Percentiles rank a stretch among this genome's conserved stretches.
These are phyloP conservation scores for Rhodotorula sp. DNA, from an alignment of 1,284 basidiomycete genomes.

Conservation along the genomic window DNA sequence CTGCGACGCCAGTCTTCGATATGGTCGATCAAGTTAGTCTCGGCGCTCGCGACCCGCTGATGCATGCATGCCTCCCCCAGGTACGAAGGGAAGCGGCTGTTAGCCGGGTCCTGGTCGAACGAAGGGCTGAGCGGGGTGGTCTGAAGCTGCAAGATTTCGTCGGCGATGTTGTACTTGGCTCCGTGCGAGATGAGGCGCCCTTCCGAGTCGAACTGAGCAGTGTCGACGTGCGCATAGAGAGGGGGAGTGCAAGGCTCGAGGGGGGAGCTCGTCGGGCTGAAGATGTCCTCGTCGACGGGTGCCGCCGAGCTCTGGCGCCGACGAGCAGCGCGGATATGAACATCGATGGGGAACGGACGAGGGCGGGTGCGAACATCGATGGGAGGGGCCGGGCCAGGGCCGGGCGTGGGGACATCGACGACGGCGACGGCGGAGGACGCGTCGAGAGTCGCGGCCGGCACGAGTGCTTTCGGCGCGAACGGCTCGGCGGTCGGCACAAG, in stretches of 20 bases:
- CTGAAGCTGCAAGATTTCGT: conserved; percentile 37
- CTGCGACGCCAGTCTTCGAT: conserved; percentile 16
- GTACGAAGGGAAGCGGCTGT: background rate
- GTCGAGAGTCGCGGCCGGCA: background rate
- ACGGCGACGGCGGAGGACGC: background rate
- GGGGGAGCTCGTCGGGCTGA: conserved; percentile 3
- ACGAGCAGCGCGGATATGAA: background rate
- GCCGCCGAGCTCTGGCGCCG: background rate
- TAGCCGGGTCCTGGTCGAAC: background rate
- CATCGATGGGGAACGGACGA: conserved; percentile 5
- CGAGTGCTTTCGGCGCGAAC: conserved; percentile 16
- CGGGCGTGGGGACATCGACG: too few relatives aligned
- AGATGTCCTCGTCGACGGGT: background rate
- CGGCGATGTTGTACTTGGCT: conserved; percentile 27
- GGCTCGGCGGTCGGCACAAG: conserved; percentile 33
- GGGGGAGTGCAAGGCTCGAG: conserved; percentile 2
- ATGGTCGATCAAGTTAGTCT: background rate
- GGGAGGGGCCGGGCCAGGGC: background rate
- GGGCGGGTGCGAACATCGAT: background rate
- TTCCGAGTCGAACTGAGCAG: conserved; percentile 9
- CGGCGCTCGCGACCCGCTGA: conserved; percentile 5
- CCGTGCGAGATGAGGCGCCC: conserved; percentile 21
- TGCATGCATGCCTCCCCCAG: background rate
- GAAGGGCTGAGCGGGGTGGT: background rate
- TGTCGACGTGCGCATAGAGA: background rate